A percentile compares a stretch with the other conserved stretches of the same genome.
These are phyloP conservation scores for Psilocybe sp. DNA, from an alignment of 768 basidiomycete genomes.

Conservation along the genomic window DNA sequence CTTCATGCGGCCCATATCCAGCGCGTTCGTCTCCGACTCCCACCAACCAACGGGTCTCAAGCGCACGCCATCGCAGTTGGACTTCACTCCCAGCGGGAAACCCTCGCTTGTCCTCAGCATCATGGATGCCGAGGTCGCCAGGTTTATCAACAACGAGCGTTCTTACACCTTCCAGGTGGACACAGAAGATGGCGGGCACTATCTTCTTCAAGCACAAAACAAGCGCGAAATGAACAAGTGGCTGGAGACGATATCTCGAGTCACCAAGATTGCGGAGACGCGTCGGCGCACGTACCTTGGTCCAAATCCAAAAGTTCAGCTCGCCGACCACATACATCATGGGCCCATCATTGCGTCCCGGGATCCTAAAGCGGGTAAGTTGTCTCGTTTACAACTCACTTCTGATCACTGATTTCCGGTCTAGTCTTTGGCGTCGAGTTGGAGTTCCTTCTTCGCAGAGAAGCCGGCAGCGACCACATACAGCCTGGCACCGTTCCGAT, in stretches of 20 bases:
- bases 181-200: constrained; percentile 85
- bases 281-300: constrained; percentile 80
- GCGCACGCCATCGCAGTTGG: constrained; percentile 69
- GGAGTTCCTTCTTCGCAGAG: constrained; percentile 64
- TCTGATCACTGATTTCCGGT: constrained; percentile 7
- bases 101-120: constrained; percentile 74
- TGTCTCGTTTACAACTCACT: neutral
- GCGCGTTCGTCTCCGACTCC: constrained; percentile 72
- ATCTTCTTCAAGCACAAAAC: constrained; percentile 70
- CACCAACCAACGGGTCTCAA: constrained; percentile 41
- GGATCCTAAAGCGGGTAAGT: constrained; percentile 76
- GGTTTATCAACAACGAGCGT: constrained; percentile 76
- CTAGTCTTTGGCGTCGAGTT: constrained; percentile 78
- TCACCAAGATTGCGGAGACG: constrained; percentile 72
- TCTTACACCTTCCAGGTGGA: constrained; percentile 82
- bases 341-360: constrained; percentile 54
- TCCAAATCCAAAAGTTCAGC: constrained; percentile 67
- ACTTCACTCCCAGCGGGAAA: constrained; percentile 71
- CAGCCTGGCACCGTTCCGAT: constrained; percentile 60
- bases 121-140: constrained; percentile 65
- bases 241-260: constrained; percentile 70
- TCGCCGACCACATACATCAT: constrained; percentile 71
- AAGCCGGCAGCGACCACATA: constrained; percentile 48
- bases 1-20: constrained; percentile 87
- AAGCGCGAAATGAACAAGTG: constrained; percentile 73